Evolutionary conservation across 768 basidiomycete species (phyloP), one percentile per base, ranked within the genome.

Genomic region (Tulasnella sp.): DNA sequence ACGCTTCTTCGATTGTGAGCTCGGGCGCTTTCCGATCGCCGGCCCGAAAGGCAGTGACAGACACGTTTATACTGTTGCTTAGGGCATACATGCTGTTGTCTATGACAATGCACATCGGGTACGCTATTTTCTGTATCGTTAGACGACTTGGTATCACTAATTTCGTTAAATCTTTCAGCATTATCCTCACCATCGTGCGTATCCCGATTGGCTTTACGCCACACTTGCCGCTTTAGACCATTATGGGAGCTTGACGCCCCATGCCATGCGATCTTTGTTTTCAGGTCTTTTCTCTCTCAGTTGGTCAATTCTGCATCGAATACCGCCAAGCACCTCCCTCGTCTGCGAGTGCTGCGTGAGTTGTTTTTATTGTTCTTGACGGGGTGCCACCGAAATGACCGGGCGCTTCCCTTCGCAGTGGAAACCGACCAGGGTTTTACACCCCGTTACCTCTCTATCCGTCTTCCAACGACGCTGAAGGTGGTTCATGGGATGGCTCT

Each of bases 41-140:
- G 35, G 32, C 73, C 40, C 42, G 51, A 2, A 29, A 51, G 35
- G 35, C 37, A 48, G 37, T 44, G 32, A 20, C 42, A 5, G 32
- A 37, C 32, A 44, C 73, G 20, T 37, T 48, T n/a, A 35, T 35
- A n/a, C 44, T 23, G 32, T 70, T 70, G n/a, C 7, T 20, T 48
- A 77, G 76, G 76, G 26, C 69, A n/a, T 77, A 77, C 46, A 77
- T 77, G 76, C 76, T 77, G 13, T 15, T 77, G 39, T 67, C 76
- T 20, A 77, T 77, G 76, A 44, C 67, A 2, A 26, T 77, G 44
- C 61, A 77, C 44, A 29, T 77, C 42, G 76, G 76, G 76, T 77
- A 77, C n/a, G 76, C 51, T 61, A 26, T 51, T 29, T 35, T 13
- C 35, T 57, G 2, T 74, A 37, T 46, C 5, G 42, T 57, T 15